phyloP scores from a whole-genome alignment of 805 yeast genomes.

The Wickerhamiella nectarea region DNA sequence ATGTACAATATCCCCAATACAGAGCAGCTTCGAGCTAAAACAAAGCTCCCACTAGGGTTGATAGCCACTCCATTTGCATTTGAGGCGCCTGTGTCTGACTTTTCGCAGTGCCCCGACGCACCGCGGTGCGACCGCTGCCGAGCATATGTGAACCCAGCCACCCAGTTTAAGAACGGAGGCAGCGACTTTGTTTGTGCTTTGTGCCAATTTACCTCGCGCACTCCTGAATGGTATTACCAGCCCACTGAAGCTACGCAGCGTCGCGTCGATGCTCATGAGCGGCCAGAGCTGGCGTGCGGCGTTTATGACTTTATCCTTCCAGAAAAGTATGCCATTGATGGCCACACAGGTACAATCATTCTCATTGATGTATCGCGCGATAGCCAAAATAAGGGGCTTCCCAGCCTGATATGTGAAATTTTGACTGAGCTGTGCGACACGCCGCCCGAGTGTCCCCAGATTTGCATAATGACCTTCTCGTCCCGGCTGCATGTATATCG shows the following conservation, averaged over 20 bases:
- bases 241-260: conserved; percentile 48
- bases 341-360: conserved; percentile 35
- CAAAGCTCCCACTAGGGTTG: conserved; percentile 72
- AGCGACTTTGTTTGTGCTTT: conserved; percentile 68
- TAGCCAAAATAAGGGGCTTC: conserved; percentile 45
- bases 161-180: conserved; percentile 48
- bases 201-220: conserved; percentile 61
- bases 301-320: conserved; percentile 67
- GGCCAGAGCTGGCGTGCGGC: conserved; percentile 72
- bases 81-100: conserved; percentile 54
- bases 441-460: conserved; percentile 27
- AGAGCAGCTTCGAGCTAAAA: conserved; percentile 50
- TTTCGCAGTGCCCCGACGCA: conserved; percentile 28
- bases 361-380: conserved; percentile 55
- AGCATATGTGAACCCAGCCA: conserved; percentile 74
- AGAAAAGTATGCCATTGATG: neutral
- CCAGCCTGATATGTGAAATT: conserved; percentile 52
- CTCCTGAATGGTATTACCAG: conserved; percentile 53
- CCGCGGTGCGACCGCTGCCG: conserved; percentile 88
- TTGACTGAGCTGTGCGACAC: conserved; percentile 38
- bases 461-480: conserved; percentile 69
- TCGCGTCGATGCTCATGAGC: conserved; percentile 45
- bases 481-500: conserved; percentile 50
- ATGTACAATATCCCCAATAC: conserved; percentile 73
- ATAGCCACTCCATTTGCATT: conserved; percentile 77